Evolutionary conservation across 192 early-diverging fungal genomes (phyloP).

Genomic region (Endogone sp.): DNA sequence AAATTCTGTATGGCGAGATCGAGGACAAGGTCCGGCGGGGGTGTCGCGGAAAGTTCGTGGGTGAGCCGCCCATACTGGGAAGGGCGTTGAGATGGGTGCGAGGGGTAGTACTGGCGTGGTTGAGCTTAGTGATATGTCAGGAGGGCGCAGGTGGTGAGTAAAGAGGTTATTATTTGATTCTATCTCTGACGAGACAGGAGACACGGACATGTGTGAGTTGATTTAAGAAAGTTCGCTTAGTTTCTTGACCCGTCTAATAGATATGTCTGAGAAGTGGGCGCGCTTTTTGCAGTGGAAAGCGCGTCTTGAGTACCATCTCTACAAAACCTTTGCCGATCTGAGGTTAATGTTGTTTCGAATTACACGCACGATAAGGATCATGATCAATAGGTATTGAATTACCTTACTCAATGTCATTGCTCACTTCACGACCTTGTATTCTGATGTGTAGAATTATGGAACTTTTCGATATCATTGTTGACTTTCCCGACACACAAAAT

Average conservation of each 20-base stretch:
- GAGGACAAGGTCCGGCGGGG: not conserved
- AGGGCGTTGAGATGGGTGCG: not conserved
- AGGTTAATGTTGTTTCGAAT: not conserved
- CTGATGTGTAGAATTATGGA: not conserved
- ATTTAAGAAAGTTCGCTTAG: no score
- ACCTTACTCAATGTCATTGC: not conserved
- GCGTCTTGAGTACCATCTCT: not conserved
- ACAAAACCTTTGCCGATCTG: conserved; percentile 1
- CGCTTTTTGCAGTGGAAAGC: not conserved
- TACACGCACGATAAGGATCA: no score
- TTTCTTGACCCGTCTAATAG: no score
- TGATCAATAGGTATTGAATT: no score
- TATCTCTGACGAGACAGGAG: no score
- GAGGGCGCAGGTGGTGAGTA: not conserved
- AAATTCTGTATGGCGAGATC: conserved; percentile 1
- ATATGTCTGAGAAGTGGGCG: not conserved
- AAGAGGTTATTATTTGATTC: no score
- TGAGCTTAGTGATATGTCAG: conserved; percentile 1
- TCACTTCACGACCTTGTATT: not conserved
- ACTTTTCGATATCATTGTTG: conserved; percentile 2
- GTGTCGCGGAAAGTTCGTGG: not conserved
- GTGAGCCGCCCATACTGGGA: not conserved
- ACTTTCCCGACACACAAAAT: not conserved
- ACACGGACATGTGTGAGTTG: no score
- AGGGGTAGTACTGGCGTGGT: not conserved